Percentiles rank a stretch among this genome's conserved stretches.
These are phyloP conservation scores for Mortierella claussenii DNA, from an alignment of 192 early-diverging fungal genomes.

Conservation along the genomic window DNA sequence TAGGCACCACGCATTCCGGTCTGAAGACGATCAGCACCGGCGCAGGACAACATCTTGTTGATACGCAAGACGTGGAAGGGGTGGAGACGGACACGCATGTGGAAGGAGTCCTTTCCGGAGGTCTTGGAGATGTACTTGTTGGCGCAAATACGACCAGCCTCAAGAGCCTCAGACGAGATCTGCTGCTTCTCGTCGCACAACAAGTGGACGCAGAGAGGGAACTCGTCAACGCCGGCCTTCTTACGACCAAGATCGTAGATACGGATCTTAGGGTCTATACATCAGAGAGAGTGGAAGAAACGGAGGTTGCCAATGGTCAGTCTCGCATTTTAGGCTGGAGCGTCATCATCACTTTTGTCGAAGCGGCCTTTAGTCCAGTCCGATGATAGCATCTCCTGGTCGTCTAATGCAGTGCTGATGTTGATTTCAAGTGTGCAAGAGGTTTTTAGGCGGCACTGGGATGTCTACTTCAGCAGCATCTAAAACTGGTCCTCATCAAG, in stretches of 20 bases:
- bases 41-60: slow-evolving; percentile 99
- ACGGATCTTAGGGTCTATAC: slow-evolving; percentile 93
- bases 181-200: slow-evolving; percentile 98
- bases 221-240: slow-evolving; percentile 98
- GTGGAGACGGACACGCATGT: slow-evolving; percentile 98
- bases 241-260: slow-evolving; percentile 98
- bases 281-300: neutral
- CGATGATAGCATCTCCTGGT: too few species aligned
- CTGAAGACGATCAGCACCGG: slow-evolving; percentile 99
- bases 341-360: too few species aligned
- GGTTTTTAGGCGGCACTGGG: too few species aligned
- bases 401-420: too few species aligned
- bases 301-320: neutral
- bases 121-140: slow-evolving; percentile 99
- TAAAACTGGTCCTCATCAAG: too few species aligned
- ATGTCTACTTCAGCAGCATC: too few species aligned
- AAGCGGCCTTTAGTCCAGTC: too few species aligned
- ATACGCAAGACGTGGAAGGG: slow-evolving; percentile 99
- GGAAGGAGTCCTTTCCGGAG: slow-evolving; percentile 99
- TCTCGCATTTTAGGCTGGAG: neutral
- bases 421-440: too few species aligned
- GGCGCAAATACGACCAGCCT: slow-evolving; percentile 96
- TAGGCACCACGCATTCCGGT: slow-evolving; percentile 99
- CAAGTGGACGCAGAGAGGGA: slow-evolving; percentile 97
- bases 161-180: slow-evolving; percentile 97